Evolutionary conservation across 148 eudicot species (phyloP).

Genomic region (Rhododendron ovatum): DNA sequence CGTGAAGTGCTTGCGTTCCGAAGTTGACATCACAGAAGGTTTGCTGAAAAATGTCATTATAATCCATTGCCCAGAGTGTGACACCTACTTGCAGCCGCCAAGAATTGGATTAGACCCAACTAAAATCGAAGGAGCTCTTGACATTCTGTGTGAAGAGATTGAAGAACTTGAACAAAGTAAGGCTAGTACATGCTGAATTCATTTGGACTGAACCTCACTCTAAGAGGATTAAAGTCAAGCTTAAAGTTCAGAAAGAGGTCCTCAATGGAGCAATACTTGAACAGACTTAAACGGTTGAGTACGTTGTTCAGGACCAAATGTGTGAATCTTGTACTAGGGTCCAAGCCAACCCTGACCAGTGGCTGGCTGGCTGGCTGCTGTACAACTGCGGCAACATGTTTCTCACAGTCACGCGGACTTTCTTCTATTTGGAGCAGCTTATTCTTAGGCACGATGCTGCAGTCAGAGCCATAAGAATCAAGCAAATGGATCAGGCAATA

Average conservation of each 20-base stretch:
- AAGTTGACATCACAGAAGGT: slow-evolving; percentile 71
- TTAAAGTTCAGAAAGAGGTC: slow-evolving; percentile 48
- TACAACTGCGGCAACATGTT: slow-evolving; percentile 71
- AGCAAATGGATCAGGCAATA: slow-evolving; percentile 54
- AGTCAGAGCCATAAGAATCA: slow-evolving; percentile 36
- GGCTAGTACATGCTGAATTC: slow-evolving; percentile 45
- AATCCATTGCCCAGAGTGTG: slow-evolving; percentile 55
- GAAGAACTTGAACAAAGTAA: slow-evolving; percentile 39
- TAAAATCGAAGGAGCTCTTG: slow-evolving; percentile 65
- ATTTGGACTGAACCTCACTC: slow-evolving; percentile 46
- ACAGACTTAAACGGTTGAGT: slow-evolving; percentile 55
- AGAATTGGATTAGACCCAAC: slow-evolving; percentile 50
- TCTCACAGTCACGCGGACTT: slow-evolving; percentile 75
- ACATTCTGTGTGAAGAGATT: slow-evolving; percentile 61
- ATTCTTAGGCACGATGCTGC: slow-evolving; percentile 54
- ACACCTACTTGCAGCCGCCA: slow-evolving; percentile 66
- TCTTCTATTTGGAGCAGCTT: slow-evolving; percentile 54
- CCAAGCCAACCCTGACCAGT: slow-evolving; percentile 69
- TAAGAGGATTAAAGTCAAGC: slow-evolving; percentile 47
- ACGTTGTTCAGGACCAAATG: slow-evolving; percentile 61
- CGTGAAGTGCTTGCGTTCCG: slow-evolving; percentile 55
- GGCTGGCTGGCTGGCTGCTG: slow-evolving; percentile 83
- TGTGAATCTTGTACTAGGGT: slow-evolving; percentile 66
- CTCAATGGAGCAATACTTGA: slow-evolving; percentile 61
- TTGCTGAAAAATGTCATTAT: slow-evolving; percentile 54